These are phyloP conservation scores for Arachnomyces sp. DNA, from an alignment of 2,329 filamentous ascomycete genomes.

Conservation along the genomic window DNA sequence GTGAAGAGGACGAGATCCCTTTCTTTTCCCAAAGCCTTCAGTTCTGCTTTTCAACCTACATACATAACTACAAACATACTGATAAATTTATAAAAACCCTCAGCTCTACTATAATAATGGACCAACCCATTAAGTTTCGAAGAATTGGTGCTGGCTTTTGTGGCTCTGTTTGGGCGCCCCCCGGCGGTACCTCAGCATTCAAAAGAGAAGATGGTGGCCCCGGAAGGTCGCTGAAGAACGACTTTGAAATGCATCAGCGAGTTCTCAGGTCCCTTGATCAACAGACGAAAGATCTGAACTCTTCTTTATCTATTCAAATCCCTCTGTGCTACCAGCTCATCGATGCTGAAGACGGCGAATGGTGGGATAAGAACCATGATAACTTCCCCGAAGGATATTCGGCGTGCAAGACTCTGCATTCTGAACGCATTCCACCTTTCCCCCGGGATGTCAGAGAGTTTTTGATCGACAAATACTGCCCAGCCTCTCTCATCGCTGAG, in stretches of 20 bases:
- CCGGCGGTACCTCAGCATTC: constrained; percentile 15
- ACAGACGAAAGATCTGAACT: neutral
- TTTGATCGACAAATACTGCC: constrained; percentile 29
- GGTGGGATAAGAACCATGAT: constrained; percentile 21
- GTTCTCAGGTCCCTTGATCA: constrained; percentile 13
- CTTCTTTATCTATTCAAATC: constrained; percentile 13
- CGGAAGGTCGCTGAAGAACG: constrained; percentile 21
- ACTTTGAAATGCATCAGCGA: constrained; percentile 24
- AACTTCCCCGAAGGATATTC: constrained; percentile 22
- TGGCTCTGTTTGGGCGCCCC: constrained; percentile 25
- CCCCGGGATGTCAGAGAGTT: constrained; percentile 16
- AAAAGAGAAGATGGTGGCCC: constrained; percentile 29
- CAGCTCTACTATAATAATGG: neutral
- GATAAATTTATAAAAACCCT: neutral
- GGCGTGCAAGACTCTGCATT: constrained; percentile 27
- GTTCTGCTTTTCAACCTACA: neutral
- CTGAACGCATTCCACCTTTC: constrained; percentile 30
- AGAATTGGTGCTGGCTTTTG: constrained; percentile 26
- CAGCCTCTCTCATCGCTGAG: constrained; percentile 12
- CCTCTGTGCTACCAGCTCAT: constrained; percentile 22
- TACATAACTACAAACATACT: neutral
- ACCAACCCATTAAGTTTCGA: constrained; percentile 9
- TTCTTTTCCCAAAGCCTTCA: too few species aligned
- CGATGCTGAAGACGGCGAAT: constrained; percentile 10
- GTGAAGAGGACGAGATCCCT: too few species aligned